Evolutionary conservation across 345 rosid genomes (phyloP).

Genomic region (Dovyalis caffra): DNA sequence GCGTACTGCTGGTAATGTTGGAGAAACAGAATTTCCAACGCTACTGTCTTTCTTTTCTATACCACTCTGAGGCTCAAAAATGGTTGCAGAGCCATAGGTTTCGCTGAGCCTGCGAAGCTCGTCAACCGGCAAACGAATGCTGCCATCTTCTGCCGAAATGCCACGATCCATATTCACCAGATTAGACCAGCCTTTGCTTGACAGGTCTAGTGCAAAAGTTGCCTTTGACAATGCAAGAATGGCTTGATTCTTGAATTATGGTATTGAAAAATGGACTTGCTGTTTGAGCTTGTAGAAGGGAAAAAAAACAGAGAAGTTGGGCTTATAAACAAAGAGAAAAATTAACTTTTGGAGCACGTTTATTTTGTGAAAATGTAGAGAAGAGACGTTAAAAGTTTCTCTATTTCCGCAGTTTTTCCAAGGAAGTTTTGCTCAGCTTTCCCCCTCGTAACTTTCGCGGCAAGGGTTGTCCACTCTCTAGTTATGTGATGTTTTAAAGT

Average conservation of each 20-base stretch:
- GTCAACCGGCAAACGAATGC: conserved; percentile 44
- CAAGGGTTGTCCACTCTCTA: conserved; percentile 8
- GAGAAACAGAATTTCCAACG: conserved; percentile 28
- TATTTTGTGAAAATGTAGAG: conserved; percentile 37
- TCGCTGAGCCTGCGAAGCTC: conserved; percentile 50
- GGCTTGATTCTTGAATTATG: not conserved
- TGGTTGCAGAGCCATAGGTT: conserved; percentile 50
- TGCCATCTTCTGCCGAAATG: conserved; percentile 39
- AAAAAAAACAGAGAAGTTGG: not conserved
- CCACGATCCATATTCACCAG: conserved; percentile 29
- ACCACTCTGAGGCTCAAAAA: conserved; percentile 53
- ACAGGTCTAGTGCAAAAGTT: not conserved
- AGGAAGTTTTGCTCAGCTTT: conserved; percentile 2
- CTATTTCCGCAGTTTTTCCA: conserved; percentile 23
- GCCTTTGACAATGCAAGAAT: not conserved
- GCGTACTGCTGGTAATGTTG: conserved; percentile 20
- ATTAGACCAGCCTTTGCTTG: not conserved
- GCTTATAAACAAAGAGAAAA: conserved; percentile 4
- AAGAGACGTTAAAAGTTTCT: conserved; percentile 34
- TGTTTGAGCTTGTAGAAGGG: not conserved
- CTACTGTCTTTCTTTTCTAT: conserved; percentile 53
- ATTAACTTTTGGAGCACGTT: conserved; percentile 47
- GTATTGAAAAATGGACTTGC: not conserved
- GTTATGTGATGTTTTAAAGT: not conserved
- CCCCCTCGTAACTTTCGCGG: conserved; percentile 15